Percentiles rank a stretch among this genome's conserved stretches.
Evolutionary conservation across 768 basidiomycete genomes (phyloP).

Genomic region (Termitomyces sp.): DNA sequence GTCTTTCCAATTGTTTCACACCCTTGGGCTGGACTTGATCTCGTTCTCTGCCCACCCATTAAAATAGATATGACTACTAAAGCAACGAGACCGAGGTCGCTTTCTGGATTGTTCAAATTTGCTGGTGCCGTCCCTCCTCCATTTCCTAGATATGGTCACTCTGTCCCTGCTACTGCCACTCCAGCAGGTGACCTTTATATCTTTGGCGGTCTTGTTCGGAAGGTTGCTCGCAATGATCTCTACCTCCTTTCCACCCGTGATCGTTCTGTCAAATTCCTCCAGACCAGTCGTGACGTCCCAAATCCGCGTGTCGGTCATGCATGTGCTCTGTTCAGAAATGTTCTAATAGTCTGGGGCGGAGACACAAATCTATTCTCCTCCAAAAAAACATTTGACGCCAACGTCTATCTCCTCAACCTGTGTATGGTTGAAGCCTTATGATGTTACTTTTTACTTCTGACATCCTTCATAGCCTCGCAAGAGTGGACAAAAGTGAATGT

Average conservation of each 20-base stretch:
- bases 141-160: conserved; percentile 95
- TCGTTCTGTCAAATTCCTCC: conserved; percentile 74
- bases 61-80: too few species aligned
- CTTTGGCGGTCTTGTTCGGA: conserved; percentile 94
- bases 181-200: conserved; percentile 87
- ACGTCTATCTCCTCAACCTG: conserved; percentile 89
- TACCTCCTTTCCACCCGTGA: conserved; percentile 85
- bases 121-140: too few species aligned
- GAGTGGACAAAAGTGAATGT: conserved; percentile 93
- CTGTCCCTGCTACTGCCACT: conserved; percentile 77
- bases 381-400: conserved; percentile 85
- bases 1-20: too few species aligned
- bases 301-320: conserved; percentile 94
- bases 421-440: conserved; percentile 47
- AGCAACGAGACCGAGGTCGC: too few species aligned
- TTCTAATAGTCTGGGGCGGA: conserved; percentile 97
- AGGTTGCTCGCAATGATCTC: conserved; percentile 87
- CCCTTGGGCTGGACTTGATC: too few species aligned
- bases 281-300: conserved; percentile 87
- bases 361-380: conserved; percentile 85
- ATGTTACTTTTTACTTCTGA: not conserved
- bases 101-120: too few species aligned
- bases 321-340: conserved; percentile 91
- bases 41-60: too few species aligned
- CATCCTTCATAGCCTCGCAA: conserved; percentile 59